A percentile compares a stretch with the other conserved stretches of the same genome.
Conservation (phyloP, 768 basidiomycete species). For the Pisolithus albus region DNA sequence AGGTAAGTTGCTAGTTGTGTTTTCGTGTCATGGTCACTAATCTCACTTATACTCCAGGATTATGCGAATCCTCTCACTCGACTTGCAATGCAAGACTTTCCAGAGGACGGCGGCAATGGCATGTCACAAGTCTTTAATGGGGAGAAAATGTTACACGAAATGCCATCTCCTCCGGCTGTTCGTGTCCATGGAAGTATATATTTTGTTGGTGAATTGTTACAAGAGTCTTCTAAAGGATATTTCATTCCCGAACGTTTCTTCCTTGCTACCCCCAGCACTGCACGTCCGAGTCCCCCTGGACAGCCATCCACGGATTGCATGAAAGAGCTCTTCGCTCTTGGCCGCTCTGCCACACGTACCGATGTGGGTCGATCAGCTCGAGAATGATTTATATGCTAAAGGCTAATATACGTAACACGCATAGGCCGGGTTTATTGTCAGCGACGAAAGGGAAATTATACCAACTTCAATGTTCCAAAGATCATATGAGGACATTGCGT, state of each 20-base stretch:
- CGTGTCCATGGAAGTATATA: constrained; percentile 9
- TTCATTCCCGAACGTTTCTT: constrained; percentile 9
- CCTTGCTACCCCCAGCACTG: background rate
- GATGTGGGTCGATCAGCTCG: too few species aligned
- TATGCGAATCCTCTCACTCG: constrained; percentile 19
- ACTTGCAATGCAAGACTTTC: constrained; percentile 22
- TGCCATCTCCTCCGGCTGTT: constrained; percentile 19
- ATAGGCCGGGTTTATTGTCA: too few species aligned
- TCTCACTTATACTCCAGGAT: constrained; percentile 11
- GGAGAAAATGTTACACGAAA: constrained; percentile 25
- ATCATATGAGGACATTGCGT: background rate
- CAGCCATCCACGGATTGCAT: too few species aligned
- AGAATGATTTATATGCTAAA: too few species aligned
- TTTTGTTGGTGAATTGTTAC: constrained; percentile 20
- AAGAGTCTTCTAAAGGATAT: background rate
- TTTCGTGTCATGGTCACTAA: too few species aligned
- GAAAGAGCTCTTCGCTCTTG: too few species aligned
- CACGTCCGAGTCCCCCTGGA: too few species aligned
- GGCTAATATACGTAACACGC: too few species aligned
- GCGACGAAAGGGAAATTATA: too few species aligned
- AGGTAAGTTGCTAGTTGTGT: constrained; percentile 1
- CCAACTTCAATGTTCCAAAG: background rate
- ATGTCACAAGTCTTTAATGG: constrained; percentile 24
- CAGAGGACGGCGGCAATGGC: constrained; percentile 13
- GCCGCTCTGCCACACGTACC: too few species aligned